Evolutionary conservation across 2,329 filamentous ascomycete species (phyloP).

Genomic region (Penicillium janthinellum): DNA sequence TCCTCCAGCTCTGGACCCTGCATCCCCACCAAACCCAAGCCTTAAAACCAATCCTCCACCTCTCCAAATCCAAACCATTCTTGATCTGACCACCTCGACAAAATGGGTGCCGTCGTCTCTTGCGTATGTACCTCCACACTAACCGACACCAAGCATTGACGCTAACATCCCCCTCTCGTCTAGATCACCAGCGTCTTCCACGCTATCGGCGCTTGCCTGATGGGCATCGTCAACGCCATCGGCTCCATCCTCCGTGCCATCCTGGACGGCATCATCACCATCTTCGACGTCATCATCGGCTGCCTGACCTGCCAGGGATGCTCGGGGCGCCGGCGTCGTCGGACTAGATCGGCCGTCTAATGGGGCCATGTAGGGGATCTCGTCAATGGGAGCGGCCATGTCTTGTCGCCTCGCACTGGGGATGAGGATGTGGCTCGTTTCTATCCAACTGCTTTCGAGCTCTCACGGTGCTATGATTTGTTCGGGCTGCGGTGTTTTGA

Average conservation of each 20-base stretch:
- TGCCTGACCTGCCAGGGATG: constrained; percentile 58
- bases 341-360: constrained; percentile 28
- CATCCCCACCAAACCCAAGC: constrained; percentile 19
- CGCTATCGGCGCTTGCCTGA: constrained; percentile 67
- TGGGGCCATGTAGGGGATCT: neutral
- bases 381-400: neutral
- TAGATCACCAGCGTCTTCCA: constrained; percentile 62
- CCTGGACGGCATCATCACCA: constrained; percentile 65
- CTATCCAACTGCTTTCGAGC: neutral
- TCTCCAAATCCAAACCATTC: constrained; percentile 10
- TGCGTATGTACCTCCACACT: constrained; percentile 63
- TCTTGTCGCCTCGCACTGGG: no score
- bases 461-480: neutral
- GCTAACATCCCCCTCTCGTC: constrained; percentile 13
- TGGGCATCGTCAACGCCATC: constrained; percentile 69
- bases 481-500: neutral
- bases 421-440: neutral
- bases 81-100: constrained; percentile 33
- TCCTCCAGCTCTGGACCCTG: constrained; percentile 30
- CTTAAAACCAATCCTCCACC: constrained; percentile 15
- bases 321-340: constrained; percentile 32
- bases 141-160: constrained; percentile 17
- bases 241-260: constrained; percentile 66
- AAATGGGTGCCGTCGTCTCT: constrained; percentile 81
- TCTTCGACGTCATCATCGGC: constrained; percentile 67